Base-by-base conservation (phyloP, 148 eudicot species). In the Rhododendron simsii region DNA sequence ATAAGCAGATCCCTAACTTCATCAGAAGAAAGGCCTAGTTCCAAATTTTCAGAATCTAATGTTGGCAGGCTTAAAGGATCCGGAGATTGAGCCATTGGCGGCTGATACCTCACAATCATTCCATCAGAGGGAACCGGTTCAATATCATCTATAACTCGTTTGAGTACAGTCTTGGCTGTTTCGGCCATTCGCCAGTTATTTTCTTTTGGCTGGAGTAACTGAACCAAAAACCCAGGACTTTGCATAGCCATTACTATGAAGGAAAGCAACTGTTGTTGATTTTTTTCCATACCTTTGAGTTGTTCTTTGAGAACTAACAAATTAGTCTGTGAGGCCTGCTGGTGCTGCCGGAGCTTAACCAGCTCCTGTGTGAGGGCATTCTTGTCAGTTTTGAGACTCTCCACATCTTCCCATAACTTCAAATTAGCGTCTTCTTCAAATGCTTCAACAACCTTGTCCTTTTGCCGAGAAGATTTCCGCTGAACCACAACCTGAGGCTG, bases 241-340 rank as follows among this genome's bases (percentile, higher is more conserved):
- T 96, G 98, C 93, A 94, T 94, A 28, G 94, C 96, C 96, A 94
- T 92, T 67, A 92, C 98, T 65, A 95, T 91, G 86, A 94, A 95
- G 13, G 98, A 93, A 67, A 95, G 94, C 92, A 95, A 82, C 81
- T 95, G 98, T 63, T 96, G 98, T 89, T 96, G 98, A 82, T 90
- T 90, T 81, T 91, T 91, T 86, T 96, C 98, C 96, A 93, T 94
- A 48, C 96, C 96, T 85, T 92, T 93, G 75, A 96, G 87, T 23
- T 93, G 95, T 81, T 93, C 96, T 84, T 91, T 48, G 8, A 94
- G 81, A 41, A 92, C 78, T 45, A 92, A 79, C 90, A 96, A 18
- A 88, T 92, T 93, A 57, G 89, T 88, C 82, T 92, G 95, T 53
- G 98, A 93, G 78, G 51, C 90, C 78, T 90, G 91, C 83, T 94